Base-by-base conservation (phyloP, 2,329 filamentous ascomycete genomes). In the Diplodia corticola region DNA sequence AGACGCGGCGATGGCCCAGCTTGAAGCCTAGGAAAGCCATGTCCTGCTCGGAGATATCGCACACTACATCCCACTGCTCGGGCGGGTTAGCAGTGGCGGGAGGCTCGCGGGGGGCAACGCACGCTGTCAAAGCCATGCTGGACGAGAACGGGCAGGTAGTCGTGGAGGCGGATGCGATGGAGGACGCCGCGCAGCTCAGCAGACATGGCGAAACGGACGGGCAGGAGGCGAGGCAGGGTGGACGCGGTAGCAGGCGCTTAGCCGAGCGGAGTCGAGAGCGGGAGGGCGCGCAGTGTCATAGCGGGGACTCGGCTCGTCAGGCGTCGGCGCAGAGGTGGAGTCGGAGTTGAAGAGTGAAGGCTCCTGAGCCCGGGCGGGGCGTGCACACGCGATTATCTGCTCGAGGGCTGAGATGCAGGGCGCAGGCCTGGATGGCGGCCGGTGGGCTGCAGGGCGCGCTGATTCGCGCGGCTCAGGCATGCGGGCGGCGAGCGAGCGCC, bases 41-140 rank as follows among this genome's bases (percentile, higher is more conserved):
- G 63, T 80, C 77, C 17, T 78, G 74, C 54, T 80, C 78, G 24
- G 77, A 79, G 40, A 80, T 78, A 66, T 79, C 76, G 49, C 77
- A 70, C n/a, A 78, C 73, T 0, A 72, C 75, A 28, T 77, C 73
- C 78, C 78, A 79, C 57, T 61, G 28, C 50, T 53, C 73, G 26
- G n/a, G 9, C 24, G 35, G 54, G 24, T 63, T 13, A 46, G 33
- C 9, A 6, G 12, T 2, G 9, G 20, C 6, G 7, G 9, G 44
- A 17, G 37, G 4, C 15, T 17, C 5, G 44, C n/a, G 37, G 22
- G 44, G 33, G 17, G 33, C 33, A 12, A 49, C 57, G 28, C 24
- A 61, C 57, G 5, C 17, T 59, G n/a, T 73, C 70, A 59, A 79
- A 79, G 15, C 78, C 77, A 67, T 79, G 78, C 2, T 75, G 71